phyloP scores from a whole-genome alignment of 805 yeast genomes.

The Starmerella bombicola region DNA sequence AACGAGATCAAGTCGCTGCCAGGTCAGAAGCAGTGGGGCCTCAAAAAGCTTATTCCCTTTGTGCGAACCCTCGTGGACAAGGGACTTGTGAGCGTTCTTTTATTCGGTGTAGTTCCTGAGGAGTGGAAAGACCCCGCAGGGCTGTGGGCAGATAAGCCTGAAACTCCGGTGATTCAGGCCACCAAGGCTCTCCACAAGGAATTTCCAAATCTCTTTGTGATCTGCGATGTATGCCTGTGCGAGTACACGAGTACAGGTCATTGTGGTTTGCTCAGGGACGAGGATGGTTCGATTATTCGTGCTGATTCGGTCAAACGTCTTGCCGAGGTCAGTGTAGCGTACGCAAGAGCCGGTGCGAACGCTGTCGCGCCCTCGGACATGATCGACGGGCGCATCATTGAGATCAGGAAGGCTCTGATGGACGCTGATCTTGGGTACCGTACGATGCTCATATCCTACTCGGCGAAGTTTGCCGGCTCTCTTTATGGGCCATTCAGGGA shows the following conservation, averaged over 20 bases:
- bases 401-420: slow-evolving; percentile 74
- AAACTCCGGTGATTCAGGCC: slow-evolving; percentile 84
- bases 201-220: slow-evolving; percentile 74
- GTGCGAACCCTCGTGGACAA: slow-evolving; percentile 57
- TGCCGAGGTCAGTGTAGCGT: slow-evolving; percentile 89
- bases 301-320: slow-evolving; percentile 64
- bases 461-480: slow-evolving; percentile 86
- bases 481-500: slow-evolving; percentile 96
- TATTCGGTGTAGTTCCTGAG: slow-evolving; percentile 75
- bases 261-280: slow-evolving; percentile 78
- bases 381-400: slow-evolving; percentile 89
- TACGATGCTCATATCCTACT: slow-evolving; percentile 80
- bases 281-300: slow-evolving; percentile 71
- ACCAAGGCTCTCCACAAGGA: slow-evolving; percentile 48
- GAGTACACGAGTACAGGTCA: slow-evolving; percentile 98
- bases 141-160: slow-evolving; percentile 87
- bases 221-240: slow-evolving; percentile 93
- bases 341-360: slow-evolving; percentile 91
- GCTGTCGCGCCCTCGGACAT: slow-evolving; percentile 95
- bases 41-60: slow-evolving; percentile 62
- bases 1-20: slow-evolving; percentile 66
- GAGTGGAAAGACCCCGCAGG: slow-evolving; percentile 73
- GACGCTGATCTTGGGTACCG: slow-evolving; percentile 74
- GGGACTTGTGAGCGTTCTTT: slow-evolving; percentile 73
- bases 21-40: slow-evolving; percentile 75